Evolutionary conservation across 192 early-diverging fungal genomes (phyloP).

Genomic region (Obelidium mucronatum): DNA sequence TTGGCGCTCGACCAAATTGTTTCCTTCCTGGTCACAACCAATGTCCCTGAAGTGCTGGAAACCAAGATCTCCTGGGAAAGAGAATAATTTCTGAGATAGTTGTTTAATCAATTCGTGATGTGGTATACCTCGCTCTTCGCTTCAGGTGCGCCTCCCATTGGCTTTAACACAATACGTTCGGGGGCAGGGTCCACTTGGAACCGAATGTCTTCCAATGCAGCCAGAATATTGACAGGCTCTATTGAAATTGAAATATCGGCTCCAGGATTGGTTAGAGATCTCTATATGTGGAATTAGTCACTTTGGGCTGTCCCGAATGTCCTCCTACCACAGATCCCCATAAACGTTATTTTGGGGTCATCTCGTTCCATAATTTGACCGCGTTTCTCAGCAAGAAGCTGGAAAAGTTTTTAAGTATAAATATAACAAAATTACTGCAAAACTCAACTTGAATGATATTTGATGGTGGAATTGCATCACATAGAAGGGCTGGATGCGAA

Average conservation of each 20-base stretch:
- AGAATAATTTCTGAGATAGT: not conserved
- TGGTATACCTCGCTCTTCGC: slow-evolving; percentile 15
- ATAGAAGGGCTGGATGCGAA: no score
- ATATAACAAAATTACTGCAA: no score
- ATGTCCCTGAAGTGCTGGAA: slow-evolving; percentile 14
- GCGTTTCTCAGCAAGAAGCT: no score
- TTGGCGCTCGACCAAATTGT: slow-evolving; percentile 24
- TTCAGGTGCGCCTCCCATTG: not conserved
- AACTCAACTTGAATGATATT: no score
- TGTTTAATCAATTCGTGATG: not conserved
- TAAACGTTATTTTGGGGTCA: no score
- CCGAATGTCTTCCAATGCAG: slow-evolving; percentile 35
- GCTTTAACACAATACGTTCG: slow-evolving; percentile 40
- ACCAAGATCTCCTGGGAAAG: slow-evolving; percentile 30
- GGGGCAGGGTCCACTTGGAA: slow-evolving; percentile 35
- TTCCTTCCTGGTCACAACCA: slow-evolving; percentile 36
- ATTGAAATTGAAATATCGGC: no score
- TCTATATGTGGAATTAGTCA: no score
- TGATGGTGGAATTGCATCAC: slow-evolving; percentile 8
- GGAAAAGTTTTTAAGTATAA: no score
- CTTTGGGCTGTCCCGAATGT: no score
- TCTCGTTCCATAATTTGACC: no score
- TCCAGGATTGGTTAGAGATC: no score
- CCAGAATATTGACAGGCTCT: slow-evolving; percentile 33
- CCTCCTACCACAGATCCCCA: no score